phyloP scores from a whole-genome alignment of 495 filamentous ascomycete genomes.

The Entonaema liquescens region DNA sequence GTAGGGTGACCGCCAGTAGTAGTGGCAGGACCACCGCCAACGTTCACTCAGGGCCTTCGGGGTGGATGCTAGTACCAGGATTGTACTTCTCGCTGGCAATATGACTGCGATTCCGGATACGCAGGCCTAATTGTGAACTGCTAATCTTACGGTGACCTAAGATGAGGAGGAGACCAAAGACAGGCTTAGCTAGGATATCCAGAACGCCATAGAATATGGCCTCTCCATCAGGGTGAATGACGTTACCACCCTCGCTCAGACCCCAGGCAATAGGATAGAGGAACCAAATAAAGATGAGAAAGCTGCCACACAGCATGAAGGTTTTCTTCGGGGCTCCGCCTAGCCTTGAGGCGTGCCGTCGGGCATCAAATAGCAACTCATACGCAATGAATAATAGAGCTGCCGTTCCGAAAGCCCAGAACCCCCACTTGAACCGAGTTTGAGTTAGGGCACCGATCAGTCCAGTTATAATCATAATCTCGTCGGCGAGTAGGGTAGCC shows the following conservation, averaged over 20 bases:
- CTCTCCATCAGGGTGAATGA: conserved; percentile 68
- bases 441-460: conserved; percentile 68
- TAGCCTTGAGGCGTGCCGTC: conserved; percentile 61
- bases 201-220: conserved; percentile 76
- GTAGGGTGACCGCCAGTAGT: background rate
- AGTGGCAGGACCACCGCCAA: conserved; percentile 10
- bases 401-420: conserved; percentile 69
- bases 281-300: conserved; percentile 65
- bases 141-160: conserved; percentile 65
- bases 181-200: conserved; percentile 67
- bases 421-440: conserved; percentile 73
- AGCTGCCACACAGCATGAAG: conserved; percentile 62
- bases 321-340: conserved; percentile 59
- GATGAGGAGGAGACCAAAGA: conserved; percentile 59
- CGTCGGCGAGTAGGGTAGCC: conserved; percentile 65
- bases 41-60: conserved; percentile 35
- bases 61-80: conserved; percentile 15
- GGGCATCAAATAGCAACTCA: conserved; percentile 60
- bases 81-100: conserved; percentile 32
- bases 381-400: conserved; percentile 67
- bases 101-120: conserved; percentile 39
- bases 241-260: conserved; percentile 72
- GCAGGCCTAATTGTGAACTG: conserved; percentile 58
- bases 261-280: conserved; percentile 78
- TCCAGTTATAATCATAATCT: conserved; percentile 70